These are phyloP conservation scores for Fusarium chaquense DNA, from an alignment of 2,329 filamentous ascomycete species.

Conservation along the genomic window DNA sequence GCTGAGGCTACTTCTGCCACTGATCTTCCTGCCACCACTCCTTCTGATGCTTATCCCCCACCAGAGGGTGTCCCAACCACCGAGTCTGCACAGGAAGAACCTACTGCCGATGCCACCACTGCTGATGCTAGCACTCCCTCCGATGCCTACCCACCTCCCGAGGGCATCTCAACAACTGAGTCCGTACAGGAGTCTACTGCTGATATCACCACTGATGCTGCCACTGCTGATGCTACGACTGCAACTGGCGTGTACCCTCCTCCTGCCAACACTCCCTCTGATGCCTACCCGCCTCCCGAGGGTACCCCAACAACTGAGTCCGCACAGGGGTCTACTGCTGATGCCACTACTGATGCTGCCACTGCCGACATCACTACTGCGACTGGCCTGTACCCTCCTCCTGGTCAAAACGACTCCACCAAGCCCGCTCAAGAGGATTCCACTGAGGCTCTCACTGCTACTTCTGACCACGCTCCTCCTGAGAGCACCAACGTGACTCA, in stretches of 20 bases:
- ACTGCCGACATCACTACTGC: slow-evolving; percentile 10
- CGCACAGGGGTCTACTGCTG: neutral
- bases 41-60: slow-evolving; percentile 10
- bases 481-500: slow-evolving; percentile 22
- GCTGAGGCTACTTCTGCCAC: neutral
- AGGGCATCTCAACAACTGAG: neutral
- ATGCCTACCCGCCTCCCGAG: slow-evolving; percentile 6
- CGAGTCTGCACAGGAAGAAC: neutral
- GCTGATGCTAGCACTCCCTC: neutral
- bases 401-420: slow-evolving; percentile 16
- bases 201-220: too few species aligned
- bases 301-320: neutral
- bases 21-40: neutral
- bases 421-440: slow-evolving; percentile 17
- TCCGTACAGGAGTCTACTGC: neutral
- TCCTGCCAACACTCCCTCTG: neutral
- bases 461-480: slow-evolving; percentile 21
- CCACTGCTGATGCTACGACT: too few species aligned
- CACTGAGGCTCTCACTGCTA: slow-evolving; percentile 24
- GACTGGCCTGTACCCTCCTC: slow-evolving; percentile 27
- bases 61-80: slow-evolving; percentile 1
- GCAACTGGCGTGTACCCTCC: neutral
- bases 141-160: slow-evolving; percentile 1
- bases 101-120: neutral
- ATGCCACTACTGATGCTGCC: neutral